Conservation (phyloP, 306 rosid genomes). For the Castanea crenata region DNA sequence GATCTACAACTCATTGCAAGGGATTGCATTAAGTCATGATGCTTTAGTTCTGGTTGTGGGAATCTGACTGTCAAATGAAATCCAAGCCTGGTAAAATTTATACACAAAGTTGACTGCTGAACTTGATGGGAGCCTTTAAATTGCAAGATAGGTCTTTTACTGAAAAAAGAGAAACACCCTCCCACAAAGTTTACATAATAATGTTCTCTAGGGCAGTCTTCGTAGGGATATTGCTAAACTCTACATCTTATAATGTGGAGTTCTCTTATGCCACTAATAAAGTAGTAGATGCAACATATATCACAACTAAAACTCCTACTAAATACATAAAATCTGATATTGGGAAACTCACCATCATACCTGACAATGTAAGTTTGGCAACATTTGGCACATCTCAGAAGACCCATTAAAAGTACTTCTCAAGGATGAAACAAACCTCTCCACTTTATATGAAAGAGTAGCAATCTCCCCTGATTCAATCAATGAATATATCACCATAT, state of each 20-base stretch:
- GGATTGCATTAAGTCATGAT: background rate
- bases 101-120: background rate
- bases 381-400: conserved; percentile 21
- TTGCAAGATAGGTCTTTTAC: background rate
- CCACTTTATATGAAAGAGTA: conserved; percentile 38
- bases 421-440: conserved; percentile 33
- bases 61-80: background rate
- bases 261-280: background rate
- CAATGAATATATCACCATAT: conserved; percentile 11
- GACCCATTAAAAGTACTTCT: conserved; percentile 22
- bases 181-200: background rate
- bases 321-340: conserved; percentile 5
- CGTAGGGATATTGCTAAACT: background rate
- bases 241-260: background rate
- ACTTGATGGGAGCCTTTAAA: background rate
- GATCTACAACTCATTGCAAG: too few relatives aligned
- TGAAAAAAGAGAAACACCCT: background rate
- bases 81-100: background rate
- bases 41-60: background rate
- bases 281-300: background rate
- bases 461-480: conserved; percentile 55
- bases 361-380: conserved; percentile 59
- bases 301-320: background rate
- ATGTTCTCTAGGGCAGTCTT: background rate
- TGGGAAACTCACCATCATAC: conserved; percentile 81